phyloP scores from a whole-genome alignment of 2,329 filamentous ascomycete genomes.

The Raffaelea deltoideospora region DNA sequence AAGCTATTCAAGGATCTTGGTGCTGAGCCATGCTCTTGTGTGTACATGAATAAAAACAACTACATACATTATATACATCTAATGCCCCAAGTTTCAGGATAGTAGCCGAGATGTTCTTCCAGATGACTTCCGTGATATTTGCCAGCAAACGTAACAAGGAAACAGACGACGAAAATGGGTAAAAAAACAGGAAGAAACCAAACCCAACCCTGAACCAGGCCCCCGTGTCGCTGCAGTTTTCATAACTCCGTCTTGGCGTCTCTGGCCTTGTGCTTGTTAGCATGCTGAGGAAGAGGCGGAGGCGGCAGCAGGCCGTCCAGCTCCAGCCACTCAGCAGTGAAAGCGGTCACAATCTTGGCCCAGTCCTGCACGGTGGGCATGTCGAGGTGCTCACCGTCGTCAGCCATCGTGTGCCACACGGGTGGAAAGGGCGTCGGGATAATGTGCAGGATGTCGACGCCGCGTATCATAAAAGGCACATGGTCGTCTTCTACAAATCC shows the following conservation, averaged over 20 bases:
- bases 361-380: constrained; percentile 70
- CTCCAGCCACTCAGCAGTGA: constrained; percentile 86
- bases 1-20: too few relatives aligned
- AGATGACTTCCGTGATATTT: too few relatives aligned
- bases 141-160: too few relatives aligned
- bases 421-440: constrained; percentile 71
- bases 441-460: constrained; percentile 78
- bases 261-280: background rate
- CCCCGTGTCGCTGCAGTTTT: too few relatives aligned
- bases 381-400: constrained; percentile 77
- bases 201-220: too few relatives aligned
- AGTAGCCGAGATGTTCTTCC: too few relatives aligned
- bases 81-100: too few relatives aligned
- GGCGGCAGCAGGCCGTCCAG: constrained; percentile 24
- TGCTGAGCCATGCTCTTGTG: too few relatives aligned
- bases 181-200: too few relatives aligned
- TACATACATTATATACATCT: too few relatives aligned
- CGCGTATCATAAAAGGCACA: constrained; percentile 72
- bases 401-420: constrained; percentile 76
- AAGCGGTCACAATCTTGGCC: constrained; percentile 69
- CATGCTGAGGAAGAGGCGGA: background rate
- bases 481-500: constrained; percentile 70
- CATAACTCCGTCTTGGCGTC: constrained; percentile 10
- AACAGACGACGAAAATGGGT: too few relatives aligned
- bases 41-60: too few relatives aligned